These are phyloP conservation scores for Pichia norvegensis DNA, from an alignment of 1,139 yeast genomes.

Conservation along the genomic window DNA sequence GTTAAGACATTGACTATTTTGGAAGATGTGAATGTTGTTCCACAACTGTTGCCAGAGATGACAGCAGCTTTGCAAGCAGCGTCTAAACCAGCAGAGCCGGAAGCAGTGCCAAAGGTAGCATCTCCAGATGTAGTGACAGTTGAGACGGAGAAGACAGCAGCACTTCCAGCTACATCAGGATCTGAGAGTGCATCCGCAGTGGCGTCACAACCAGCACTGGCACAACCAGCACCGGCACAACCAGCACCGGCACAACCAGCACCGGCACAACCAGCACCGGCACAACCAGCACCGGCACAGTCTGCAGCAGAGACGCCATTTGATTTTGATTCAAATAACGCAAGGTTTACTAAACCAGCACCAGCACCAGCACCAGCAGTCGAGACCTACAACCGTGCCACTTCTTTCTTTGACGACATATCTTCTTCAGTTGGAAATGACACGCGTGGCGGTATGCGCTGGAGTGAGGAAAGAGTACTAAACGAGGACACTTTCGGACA, in stretches of 20 bases:
- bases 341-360: slow-evolving; percentile 40
- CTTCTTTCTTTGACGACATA: slow-evolving; percentile 76
- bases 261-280: not conserved
- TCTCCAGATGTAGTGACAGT: not conserved
- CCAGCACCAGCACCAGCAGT: slow-evolving; percentile 19
- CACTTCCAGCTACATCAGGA: not conserved
- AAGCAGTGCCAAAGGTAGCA: slow-evolving; percentile 7
- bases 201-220: not conserved
- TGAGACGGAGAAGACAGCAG: not conserved
- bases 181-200: no score
- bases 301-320: slow-evolving; percentile 36
- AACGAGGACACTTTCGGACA: slow-evolving; percentile 68
- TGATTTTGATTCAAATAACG: slow-evolving; percentile 65
- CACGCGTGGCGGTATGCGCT: slow-evolving; percentile 35
- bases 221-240: not conserved
- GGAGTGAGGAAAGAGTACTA: slow-evolving; percentile 55
- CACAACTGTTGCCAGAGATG: slow-evolving; percentile 25
- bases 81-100: not conserved
- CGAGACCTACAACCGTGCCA: slow-evolving; percentile 51
- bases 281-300: no score
- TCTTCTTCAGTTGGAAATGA: slow-evolving; percentile 45
- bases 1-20: slow-evolving; percentile 84
- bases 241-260: not conserved
- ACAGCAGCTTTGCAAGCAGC: slow-evolving; percentile 3
- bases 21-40: slow-evolving; percentile 47